Base-by-base conservation (phyloP, 2,329 filamentous ascomycete species). In the Nemania sp. region DNA sequence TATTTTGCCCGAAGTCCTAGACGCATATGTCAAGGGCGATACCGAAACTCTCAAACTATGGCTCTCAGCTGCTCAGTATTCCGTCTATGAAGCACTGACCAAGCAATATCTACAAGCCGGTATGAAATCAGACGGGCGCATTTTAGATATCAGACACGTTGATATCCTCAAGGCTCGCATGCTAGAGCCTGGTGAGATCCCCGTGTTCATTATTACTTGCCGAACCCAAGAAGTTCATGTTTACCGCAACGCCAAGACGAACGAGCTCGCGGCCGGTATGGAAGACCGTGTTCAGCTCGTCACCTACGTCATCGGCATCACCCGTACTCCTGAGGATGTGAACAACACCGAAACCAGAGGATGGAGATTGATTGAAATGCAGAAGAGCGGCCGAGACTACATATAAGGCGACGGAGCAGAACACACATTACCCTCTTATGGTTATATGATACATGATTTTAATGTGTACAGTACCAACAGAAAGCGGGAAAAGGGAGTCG, bases 221-320 rank as follows among this genome's bases (percentile, higher is more conserved):
- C 88, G 96, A 72, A 98, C 96, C 11, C 96, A 99, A 80, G 96
- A 99, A 82, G 94, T 99, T 11, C 96, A 99, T 78, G 94, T 98
- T 18, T 99, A 98, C 84, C 89, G 92, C 70, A 97, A 98, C 73
- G 90, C 91, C 66, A 98, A 99, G 86, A 91, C 91, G 0, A 91
- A 91, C 71, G 87, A 98, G 80, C 88, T 99, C 55, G 94, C 95
- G 2, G 95, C 95, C 13, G 96, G 96, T 51, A 98, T 98, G 94
- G 96, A 99, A 81, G 96, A 99, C 82, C 97, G 94, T 83, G 96
- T 99, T 26, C 96, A 99, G 82, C 90, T 97, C 74, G 96, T 99
- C 73, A 98, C 96, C 1, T 99, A 99, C 78, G 96, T 95, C 71
- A 98, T 99, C 74, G 96, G 96, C 75, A 92, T 99, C 68, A 99